Evolutionary conservation across 1,284 basidiomycete species (phyloP), one percentile per base, ranked within the genome.

Genomic region (Ustilago sp.): DNA sequence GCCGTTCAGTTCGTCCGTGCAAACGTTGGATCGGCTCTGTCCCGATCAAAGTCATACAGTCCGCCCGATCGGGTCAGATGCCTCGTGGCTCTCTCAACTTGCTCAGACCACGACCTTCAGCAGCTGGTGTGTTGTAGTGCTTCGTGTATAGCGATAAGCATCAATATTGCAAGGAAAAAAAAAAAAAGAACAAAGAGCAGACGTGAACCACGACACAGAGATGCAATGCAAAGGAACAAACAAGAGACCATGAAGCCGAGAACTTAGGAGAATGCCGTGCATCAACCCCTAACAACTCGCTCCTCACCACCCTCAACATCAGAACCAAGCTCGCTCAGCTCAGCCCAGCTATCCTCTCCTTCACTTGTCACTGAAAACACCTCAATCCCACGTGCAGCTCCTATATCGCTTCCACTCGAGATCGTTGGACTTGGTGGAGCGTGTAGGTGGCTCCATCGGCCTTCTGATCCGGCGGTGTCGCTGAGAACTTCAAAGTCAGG

Each of bases 261-360:
- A 28, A n/a, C 28, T 28, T 28, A 50, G 15, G 11, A 45, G 31
- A 50, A 11, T 32, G 48, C 34, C 48, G 28, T 50, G 31, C 48
- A 50, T 50, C 48, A 50, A 31, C 48, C 48, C 48, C 48, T 28
- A 31, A 32, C 28, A 11, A 28, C 31, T 32, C 43, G 28, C 47
- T 43, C 28, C 31, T 15, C 17, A 60, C 58, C 23, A 35, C 43
- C 36, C 41, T 63, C 63, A 11, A 19, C 59, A n/a, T 65, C 69
- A 19, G 74, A 72, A 5, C 65, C 63, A 38, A 51, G 51, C 13
- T 71, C 61, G 63, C 68, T 71, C 48, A 76, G 34, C 56, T 72
- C 65, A 28, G 74, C 74, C 74, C 74, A 76, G 66, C 74, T 76
- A 11, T 76, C 74, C 35, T 65, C 68, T 12, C 51, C 68, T 45